Base-by-base conservation (phyloP, 1,139 yeast species). In the Suhomyces panamericanus region DNA sequence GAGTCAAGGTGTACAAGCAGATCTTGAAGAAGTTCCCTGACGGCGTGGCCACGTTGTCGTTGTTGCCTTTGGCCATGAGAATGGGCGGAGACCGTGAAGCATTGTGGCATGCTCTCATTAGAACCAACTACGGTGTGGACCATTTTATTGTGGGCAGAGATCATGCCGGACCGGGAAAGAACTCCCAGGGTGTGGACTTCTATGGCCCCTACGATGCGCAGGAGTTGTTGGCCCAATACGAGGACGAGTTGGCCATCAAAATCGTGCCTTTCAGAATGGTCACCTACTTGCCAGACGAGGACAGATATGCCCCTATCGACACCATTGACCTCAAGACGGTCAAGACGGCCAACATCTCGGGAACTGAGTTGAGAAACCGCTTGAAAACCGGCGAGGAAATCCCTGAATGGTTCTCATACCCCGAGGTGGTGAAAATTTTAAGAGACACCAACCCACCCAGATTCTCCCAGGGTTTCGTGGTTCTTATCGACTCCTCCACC, bases 81-180 rank as follows among this genome's bases (percentile, higher is more conserved):
- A 91, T 91, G 98, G 97, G 95, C 50, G 98, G 98, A 67, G 97
- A 93, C 67, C 84, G 96, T 67, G 98, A 91, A 73, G 98, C 98
- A 29, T 86, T 91, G 43, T 91, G 98, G 98, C 98, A 91, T 66
- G 96, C 97, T 22, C 86, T 91, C 62, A 91, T 91, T 64, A 86
- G 98, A 72, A 88, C 90, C 77, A 91, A 91, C 71, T 90, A 86
- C 65, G 98, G 98, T 64, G 96, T 96, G 45, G 87, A 96, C 46
- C 98, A 91, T 67, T 91, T 91, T 70, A 93, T 93, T 61, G 96
- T 91, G 44, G 98, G 99, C 50, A 85, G 99, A 75, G 97, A 91
- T 67, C 98, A 91, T 63, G 97, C 97, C 48, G 98, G 98, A 50
- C 98, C 98, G 24, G 98, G 98, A 56, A 79, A 80, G 56, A 91